Evolutionary conservation across 2,329 filamentous ascomycete genomes (phyloP).

Genomic region (Onygena corvina): DNA sequence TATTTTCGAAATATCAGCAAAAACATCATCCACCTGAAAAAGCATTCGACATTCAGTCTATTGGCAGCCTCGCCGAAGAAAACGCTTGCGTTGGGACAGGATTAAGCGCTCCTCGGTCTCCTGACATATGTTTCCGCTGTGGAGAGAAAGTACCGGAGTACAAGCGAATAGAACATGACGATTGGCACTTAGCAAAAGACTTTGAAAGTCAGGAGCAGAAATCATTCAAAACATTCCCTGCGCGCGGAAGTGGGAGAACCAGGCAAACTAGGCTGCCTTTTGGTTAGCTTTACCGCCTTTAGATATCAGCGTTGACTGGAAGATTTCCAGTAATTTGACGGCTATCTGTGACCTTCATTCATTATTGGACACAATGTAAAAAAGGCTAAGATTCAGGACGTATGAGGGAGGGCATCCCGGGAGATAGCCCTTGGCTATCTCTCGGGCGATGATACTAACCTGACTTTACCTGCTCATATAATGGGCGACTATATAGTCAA

Average conservation of each 20-base stretch:
- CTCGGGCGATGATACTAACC: no score
- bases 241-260: conserved; percentile 9
- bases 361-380: no score
- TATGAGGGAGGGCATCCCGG: no score
- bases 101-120: neutral
- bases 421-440: no score
- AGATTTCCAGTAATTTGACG: no score
- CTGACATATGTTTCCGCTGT: conserved; percentile 51
- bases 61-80: neutral
- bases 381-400: no score
- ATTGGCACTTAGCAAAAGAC: conserved; percentile 91
- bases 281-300: conserved; percentile 8
- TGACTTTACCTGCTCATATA: no score
- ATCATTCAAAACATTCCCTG: neutral
- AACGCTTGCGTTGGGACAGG: neutral
- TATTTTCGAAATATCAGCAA: conserved; percentile 3
- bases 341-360: no score
- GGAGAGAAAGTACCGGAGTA: conserved; percentile 45
- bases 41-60: no score
- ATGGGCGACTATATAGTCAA: no score
- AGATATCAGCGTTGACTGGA: no score
- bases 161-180: conserved; percentile 63
- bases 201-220: conserved; percentile 32
- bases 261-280: conserved; percentile 16
- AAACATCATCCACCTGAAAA: neutral